Percentiles rank a stretch among this genome's conserved stretches.
phyloP scores from a whole-genome alignment of 345 rosid species.

The Citrus australasica region DNA sequence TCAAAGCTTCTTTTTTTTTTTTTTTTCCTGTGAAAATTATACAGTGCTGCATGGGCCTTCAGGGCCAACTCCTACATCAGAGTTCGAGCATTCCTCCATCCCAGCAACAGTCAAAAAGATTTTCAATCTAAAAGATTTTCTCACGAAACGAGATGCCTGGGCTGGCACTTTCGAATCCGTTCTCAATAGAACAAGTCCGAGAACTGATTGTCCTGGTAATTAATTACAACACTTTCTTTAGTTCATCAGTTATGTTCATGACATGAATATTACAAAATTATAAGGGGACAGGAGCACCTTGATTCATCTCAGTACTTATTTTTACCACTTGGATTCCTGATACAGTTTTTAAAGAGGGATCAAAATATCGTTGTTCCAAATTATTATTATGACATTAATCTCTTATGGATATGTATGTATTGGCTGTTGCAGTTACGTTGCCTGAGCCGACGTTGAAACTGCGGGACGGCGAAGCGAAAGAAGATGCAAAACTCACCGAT shows the following conservation, averaged over 20 bases:
- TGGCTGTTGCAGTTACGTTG: slow-evolving; percentile 35
- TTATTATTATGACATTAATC: background rate
- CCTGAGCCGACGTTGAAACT: slow-evolving; percentile 34
- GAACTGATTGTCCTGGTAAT: slow-evolving; percentile 51
- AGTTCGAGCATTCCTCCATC: slow-evolving; percentile 59
- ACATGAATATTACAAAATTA: background rate
- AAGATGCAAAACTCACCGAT: slow-evolving; percentile 47
- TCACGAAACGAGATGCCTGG: slow-evolving; percentile 59
- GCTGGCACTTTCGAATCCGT: slow-evolving; percentile 53
- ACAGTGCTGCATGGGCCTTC: slow-evolving; percentile 45
- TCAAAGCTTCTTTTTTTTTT: background rate
- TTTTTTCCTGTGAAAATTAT: background rate
- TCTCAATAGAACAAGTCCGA: slow-evolving; percentile 35
- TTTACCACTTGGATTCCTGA: background rate
- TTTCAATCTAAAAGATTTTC: slow-evolving; percentile 44
- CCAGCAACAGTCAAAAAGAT: slow-evolving; percentile 54
- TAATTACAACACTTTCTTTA: background rate
- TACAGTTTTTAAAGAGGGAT: background rate
- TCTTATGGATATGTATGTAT: no score
- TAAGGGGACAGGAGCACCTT: background rate
- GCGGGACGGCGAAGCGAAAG: slow-evolving; percentile 33
- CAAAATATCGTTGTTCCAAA: background rate
- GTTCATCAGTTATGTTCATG: background rate
- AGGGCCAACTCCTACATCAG: slow-evolving; percentile 45
- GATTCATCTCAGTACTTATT: no score